These are phyloP conservation scores for Martensiomyces pterosporus DNA, from an alignment of 192 early-diverging fungal species.

Conservation along the genomic window DNA sequence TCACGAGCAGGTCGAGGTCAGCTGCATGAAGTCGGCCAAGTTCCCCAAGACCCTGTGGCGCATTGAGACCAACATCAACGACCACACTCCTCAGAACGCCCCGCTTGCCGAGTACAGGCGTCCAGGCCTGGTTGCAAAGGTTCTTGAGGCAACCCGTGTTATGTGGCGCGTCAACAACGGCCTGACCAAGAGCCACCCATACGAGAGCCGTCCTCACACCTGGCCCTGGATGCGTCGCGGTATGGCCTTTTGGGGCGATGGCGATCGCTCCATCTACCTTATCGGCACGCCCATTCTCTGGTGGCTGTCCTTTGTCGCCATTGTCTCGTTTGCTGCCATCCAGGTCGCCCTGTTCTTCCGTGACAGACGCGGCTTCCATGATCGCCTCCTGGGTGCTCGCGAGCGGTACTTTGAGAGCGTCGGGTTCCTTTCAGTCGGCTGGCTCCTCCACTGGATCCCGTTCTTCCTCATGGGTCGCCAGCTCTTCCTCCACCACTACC, in stretches of 20 bases:
- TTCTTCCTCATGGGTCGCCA: constrained; percentile 90
- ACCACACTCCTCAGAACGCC: constrained; percentile 56
- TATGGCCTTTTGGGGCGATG: constrained; percentile 80
- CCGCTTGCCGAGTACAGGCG: constrained; percentile 57
- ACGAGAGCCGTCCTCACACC: constrained; percentile 80
- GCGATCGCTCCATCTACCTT: constrained; percentile 77
- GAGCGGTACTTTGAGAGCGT: constrained; percentile 55
- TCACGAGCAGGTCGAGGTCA: constrained; percentile 87
- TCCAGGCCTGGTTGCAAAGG: constrained; percentile 79
- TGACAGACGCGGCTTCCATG: constrained; percentile 54
- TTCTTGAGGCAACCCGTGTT: constrained; percentile 78
- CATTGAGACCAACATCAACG: constrained; percentile 63
- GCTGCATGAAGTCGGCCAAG: constrained; percentile 80
- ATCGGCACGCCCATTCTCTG: constrained; percentile 87
- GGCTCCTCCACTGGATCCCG: constrained; percentile 80
- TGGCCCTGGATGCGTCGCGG: constrained; percentile 86
- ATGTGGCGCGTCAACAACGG: constrained; percentile 90
- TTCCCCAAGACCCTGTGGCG: constrained; percentile 72
- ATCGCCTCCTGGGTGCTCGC: constrained; percentile 30
- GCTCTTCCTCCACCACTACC: constrained; percentile 91
- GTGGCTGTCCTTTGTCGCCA: constrained; percentile 62
- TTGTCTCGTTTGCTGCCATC: constrained; percentile 60
- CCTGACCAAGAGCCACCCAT: constrained; percentile 86
- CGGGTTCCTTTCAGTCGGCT: constrained; percentile 69
- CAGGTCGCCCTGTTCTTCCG: constrained; percentile 52